Evolutionary conservation across 1,139 yeast genomes (phyloP).

Genomic region (Debaryomyces subglobosus): DNA sequence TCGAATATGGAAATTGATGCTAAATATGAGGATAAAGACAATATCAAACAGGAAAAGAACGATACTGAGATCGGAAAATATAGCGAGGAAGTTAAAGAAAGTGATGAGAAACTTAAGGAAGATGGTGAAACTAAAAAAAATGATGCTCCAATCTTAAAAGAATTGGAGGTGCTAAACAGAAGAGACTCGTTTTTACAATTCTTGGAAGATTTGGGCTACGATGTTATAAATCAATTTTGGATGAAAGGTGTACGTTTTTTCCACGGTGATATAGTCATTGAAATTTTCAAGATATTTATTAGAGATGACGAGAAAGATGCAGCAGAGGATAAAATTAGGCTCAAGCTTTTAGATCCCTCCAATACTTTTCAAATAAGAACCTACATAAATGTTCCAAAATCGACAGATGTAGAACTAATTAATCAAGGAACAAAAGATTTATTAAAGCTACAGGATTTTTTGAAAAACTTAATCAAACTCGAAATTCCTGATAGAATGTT

Average conservation of each 20-base stretch:
- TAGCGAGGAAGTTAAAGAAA: neutral
- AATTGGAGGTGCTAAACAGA: conserved; percentile 13
- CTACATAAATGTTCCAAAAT: conserved; percentile 66
- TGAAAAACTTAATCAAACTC: conserved; percentile 67
- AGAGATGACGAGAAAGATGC: conserved; percentile 37
- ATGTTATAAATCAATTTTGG: conserved; percentile 66
- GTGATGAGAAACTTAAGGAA: neutral
- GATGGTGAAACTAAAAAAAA: neutral
- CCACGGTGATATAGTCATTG: conserved; percentile 65
- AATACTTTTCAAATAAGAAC: conserved; percentile 66
- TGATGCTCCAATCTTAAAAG: neutral
- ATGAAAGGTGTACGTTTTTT: conserved; percentile 66
- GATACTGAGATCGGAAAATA: conserved; percentile 21
- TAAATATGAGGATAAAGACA: conserved; percentile 8
- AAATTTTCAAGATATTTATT: conserved; percentile 54
- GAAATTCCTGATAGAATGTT: conserved; percentile 75
- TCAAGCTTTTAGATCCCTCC: conserved; percentile 55
- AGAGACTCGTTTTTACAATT: conserved; percentile 50
- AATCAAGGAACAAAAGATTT: conserved; percentile 67
- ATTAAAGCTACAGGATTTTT: conserved; percentile 60
- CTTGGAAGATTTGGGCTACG: conserved; percentile 72
- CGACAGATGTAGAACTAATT: conserved; percentile 77
- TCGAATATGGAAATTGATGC: conserved; percentile 8
- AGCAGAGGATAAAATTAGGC: conserved; percentile 30
- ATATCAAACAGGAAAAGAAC: conserved; percentile 1